Conservation (phyloP, 2,329 filamentous ascomycete genomes). For the Mycosphaerella arachidis region DNA sequence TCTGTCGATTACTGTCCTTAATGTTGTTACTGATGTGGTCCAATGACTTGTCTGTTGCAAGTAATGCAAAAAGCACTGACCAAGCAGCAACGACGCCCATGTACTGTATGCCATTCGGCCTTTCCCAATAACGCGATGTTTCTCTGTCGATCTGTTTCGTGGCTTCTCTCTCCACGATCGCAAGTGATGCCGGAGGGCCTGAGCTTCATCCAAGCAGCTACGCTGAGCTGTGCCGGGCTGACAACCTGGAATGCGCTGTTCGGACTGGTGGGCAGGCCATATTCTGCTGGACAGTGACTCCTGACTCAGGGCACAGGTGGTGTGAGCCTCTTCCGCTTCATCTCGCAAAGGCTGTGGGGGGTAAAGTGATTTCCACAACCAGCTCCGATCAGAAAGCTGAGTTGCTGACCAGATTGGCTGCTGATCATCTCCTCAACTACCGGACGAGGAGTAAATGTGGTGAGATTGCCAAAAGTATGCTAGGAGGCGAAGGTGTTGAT, state of each 20-base stretch:
- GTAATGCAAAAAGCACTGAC: too few species aligned
- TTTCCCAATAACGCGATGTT: too few species aligned
- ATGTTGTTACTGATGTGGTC: too few species aligned
- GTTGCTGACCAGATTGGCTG: constrained; percentile 49
- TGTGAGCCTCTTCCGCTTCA: constrained; percentile 62
- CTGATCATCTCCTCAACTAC: constrained; percentile 57
- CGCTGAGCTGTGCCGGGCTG: constrained; percentile 1
- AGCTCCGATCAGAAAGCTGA: constrained; percentile 49
- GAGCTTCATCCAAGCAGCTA: neutral
- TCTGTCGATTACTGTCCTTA: too few species aligned
- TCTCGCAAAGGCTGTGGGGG: constrained; percentile 51
- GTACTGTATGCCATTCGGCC: too few species aligned
- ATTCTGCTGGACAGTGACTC: neutral
- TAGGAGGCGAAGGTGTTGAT: constrained; percentile 55
- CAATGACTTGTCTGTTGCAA: too few species aligned
- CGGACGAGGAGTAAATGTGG: constrained; percentile 51
- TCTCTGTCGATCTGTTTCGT: neutral
- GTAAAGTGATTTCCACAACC: constrained; percentile 55
- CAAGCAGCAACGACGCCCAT: too few species aligned
- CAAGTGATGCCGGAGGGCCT: neutral
- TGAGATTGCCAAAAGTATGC: constrained; percentile 48
- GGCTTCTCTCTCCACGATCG: too few species aligned
- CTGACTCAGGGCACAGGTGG: constrained; percentile 57
- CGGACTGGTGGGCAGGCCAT: neutral
- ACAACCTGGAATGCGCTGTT: constrained; percentile 4